Evolutionary conservation across 306 rosid genomes (phyloP).

Genomic region (Inga leiocalycina): DNA sequence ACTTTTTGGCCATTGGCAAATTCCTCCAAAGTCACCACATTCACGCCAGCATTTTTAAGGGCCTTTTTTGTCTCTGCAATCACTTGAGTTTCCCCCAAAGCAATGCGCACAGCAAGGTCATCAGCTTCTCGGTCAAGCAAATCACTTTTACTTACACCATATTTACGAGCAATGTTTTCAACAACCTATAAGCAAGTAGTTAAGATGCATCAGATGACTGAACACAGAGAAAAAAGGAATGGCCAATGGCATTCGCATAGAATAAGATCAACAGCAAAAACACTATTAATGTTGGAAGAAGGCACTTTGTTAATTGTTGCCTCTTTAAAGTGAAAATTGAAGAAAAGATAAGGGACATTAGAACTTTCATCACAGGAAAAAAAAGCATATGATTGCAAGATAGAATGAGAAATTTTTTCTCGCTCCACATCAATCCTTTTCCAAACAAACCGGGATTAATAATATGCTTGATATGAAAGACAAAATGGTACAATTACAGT

Average conservation of each 20-base stretch:
- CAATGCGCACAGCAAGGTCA: slow-evolving; percentile 85
- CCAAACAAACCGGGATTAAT: background rate
- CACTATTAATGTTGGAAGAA: background rate
- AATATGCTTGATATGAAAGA: background rate
- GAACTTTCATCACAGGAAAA: background rate
- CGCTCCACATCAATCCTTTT: background rate
- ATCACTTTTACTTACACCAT: slow-evolving; percentile 83
- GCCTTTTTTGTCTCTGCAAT: slow-evolving; percentile 84
- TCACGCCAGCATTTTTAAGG: slow-evolving; percentile 79
- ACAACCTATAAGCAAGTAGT: slow-evolving; percentile 55
- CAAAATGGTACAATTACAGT: background rate
- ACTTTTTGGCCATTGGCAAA: slow-evolving; percentile 63
- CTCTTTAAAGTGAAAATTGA: background rate
- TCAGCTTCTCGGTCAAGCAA: slow-evolving; percentile 81
- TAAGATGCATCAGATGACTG: slow-evolving; percentile 4
- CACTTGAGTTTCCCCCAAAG: slow-evolving; percentile 91
- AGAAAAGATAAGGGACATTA: background rate
- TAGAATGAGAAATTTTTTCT: background rate
- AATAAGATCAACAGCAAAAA: slow-evolving; percentile 14
- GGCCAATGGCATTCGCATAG: slow-evolving; percentile 27
- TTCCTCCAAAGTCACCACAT: slow-evolving; percentile 75
- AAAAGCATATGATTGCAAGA: background rate
- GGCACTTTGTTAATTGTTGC: background rate
- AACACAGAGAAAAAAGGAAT: slow-evolving; percentile 14
- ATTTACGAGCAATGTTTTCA: slow-evolving; percentile 80